phyloP scores from a whole-genome alignment of 164 flowering plant species.

The Paratinospora sagittata region DNA sequence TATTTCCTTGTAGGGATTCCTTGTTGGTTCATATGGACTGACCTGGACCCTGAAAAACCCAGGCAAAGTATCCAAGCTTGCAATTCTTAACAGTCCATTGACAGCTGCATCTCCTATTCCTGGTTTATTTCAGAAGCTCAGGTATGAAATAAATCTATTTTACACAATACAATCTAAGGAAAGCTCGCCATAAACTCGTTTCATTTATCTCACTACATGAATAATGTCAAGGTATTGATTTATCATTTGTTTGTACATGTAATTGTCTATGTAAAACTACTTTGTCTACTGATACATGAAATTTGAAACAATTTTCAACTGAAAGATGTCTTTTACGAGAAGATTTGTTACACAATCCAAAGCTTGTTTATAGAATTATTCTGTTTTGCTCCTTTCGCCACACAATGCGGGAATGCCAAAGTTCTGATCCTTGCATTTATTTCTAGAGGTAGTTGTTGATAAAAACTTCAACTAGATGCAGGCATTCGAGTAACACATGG shows the following conservation, averaged over 20 bases:
- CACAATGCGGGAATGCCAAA: no score
- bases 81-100: slow-evolving; percentile 73
- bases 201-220: background rate
- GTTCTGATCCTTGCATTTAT: no score
- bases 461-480: no score
- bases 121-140: slow-evolving; percentile 83
- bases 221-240: background rate
- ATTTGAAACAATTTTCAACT: background rate
- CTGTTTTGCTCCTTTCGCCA: no score
- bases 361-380: no score
- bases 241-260: background rate
- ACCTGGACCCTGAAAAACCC: slow-evolving; percentile 94
- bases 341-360: background rate
- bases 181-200: background rate
- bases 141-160: slow-evolving; percentile 32
- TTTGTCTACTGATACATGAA: background rate
- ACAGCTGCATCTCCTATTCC: slow-evolving; percentile 76
- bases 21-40: slow-evolving; percentile 95
- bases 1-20: slow-evolving; percentile 62
- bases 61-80: slow-evolving; percentile 63
- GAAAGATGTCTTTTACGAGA: background rate
- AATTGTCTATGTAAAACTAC: background rate
- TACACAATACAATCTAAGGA: background rate
- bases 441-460: no score
- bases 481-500: no score